Evolutionary conservation across 1,284 basidiomycete species (phyloP).

Genomic region (Heterobasidion annosum): DNA sequence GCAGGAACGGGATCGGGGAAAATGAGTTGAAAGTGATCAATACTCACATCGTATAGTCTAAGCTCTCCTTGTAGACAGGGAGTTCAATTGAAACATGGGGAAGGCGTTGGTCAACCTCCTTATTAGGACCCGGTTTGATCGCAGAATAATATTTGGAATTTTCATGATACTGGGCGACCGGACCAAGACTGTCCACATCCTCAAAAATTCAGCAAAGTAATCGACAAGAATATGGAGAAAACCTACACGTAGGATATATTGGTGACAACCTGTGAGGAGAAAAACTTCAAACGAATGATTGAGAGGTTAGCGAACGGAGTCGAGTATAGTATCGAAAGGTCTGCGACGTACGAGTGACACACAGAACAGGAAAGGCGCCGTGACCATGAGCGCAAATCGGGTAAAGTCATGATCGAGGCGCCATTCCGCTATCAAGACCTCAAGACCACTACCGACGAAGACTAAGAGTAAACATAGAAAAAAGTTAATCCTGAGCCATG

Average conservation of each 20-base stretch:
- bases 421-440: constrained; percentile 54
- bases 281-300: constrained; percentile 36
- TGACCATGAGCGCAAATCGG: constrained; percentile 57
- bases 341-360: constrained; percentile 52
- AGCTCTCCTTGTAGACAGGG: constrained; percentile 76
- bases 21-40: neutral
- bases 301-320: neutral
- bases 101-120: constrained; percentile 47
- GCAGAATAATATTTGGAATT: constrained; percentile 71
- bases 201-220: neutral
- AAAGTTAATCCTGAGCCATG: neutral
- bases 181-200: constrained; percentile 42
- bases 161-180: constrained; percentile 67
- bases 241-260: constrained; percentile 41
- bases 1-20: neutral
- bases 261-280: constrained; percentile 51
- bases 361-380: constrained; percentile 58
- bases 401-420: constrained; percentile 54
- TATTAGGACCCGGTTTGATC: constrained; percentile 46
- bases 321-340: neutral
- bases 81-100: constrained; percentile 73
- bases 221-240: neutral
- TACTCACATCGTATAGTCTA: constrained; percentile 58
- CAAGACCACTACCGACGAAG: constrained; percentile 52
- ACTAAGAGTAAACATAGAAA: constrained; percentile 25